Evolutionary conservation across 108 stramenopile genomes (phyloP).

Genomic region (Cyclostephanos tholiformis): DNA sequence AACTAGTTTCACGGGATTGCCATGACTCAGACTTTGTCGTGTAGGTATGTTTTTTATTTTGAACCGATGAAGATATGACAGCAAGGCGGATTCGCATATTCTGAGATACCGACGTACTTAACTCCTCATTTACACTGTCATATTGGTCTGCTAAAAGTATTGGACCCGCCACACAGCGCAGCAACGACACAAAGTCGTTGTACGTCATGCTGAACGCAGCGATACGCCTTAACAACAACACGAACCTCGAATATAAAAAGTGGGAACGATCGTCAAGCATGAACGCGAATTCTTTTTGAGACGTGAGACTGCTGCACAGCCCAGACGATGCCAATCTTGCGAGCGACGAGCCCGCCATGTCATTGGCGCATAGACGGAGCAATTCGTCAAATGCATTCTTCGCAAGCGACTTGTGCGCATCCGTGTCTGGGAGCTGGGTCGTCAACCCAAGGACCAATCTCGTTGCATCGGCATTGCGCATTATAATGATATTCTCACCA

Average conservation of each 20-base stretch:
- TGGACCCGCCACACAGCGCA: conserved; percentile 78
- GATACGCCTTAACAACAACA: conserved; percentile 66
- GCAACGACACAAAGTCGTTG: conserved; percentile 80
- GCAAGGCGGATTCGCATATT: conserved; percentile 64
- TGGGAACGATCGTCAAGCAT: conserved; percentile 74
- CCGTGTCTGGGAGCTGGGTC: conserved; percentile 58
- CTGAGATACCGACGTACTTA: conserved; percentile 15
- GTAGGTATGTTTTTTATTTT: conserved; percentile 35
- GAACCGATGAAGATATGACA: conserved; percentile 73
- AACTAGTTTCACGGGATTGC: conserved; percentile 65
- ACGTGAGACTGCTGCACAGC: conserved; percentile 73
- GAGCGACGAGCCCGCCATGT: conserved; percentile 73
- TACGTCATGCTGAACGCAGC: conserved; percentile 87
- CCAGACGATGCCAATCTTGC: conserved; percentile 79
- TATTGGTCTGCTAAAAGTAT: conserved; percentile 58
- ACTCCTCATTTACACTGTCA: conserved; percentile 36
- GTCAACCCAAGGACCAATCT: conserved; percentile 77
- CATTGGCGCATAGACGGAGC: conserved; percentile 69
- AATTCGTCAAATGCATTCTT: conserved; percentile 74
- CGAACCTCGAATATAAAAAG: conserved; percentile 74
- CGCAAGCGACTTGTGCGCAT: conserved; percentile 54
- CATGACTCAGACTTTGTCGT: conserved; percentile 55
- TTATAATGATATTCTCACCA: conserved; percentile 29
- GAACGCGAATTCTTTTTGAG: conserved; percentile 71
- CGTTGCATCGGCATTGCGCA: conserved; percentile 82